Evolutionary conservation across 2,329 filamentous ascomycete species (phyloP).

Genomic region (Ilyonectria robusta): DNA sequence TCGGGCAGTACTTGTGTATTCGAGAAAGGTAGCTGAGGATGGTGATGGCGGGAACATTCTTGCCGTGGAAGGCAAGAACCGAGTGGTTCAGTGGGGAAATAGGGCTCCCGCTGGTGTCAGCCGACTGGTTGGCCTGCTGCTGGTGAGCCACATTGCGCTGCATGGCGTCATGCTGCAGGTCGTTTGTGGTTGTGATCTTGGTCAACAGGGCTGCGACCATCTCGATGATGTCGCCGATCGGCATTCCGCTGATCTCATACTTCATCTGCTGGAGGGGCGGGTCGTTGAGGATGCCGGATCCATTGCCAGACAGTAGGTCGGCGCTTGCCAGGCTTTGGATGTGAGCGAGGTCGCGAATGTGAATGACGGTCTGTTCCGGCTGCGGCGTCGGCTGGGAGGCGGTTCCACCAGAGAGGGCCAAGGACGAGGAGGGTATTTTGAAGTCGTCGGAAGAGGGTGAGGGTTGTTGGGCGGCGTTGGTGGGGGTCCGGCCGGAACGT

Average conservation of each 20-base stretch:
- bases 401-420: conserved; percentile 49
- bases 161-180: conserved; percentile 91
- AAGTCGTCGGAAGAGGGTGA: conserved; percentile 56
- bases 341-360: conserved; percentile 89
- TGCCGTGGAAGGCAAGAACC: conserved; percentile 96
- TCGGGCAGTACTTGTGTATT: conserved; percentile 99
- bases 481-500: conserved; percentile 38
- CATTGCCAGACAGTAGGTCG: conserved; percentile 73
- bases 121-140: conserved; percentile 66
- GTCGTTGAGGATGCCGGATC: conserved; percentile 65
- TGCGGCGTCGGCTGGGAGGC: conserved; percentile 45
- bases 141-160: conserved; percentile 78
- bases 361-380: conserved; percentile 70
- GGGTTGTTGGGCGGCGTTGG: conserved; percentile 46
- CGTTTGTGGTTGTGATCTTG: conserved; percentile 98
- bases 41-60: conserved; percentile 97
- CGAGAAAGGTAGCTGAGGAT: conserved; percentile 95
- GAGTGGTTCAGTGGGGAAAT: conserved; percentile 71
- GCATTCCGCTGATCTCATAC: conserved; percentile 98
- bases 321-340: conserved; percentile 90
- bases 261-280: conserved; percentile 70
- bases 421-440: conserved; percentile 55
- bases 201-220: conserved; percentile 98
- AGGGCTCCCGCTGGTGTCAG: conserved; percentile 66
- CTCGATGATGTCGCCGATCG: conserved; percentile 96